A percentile compares a stretch with the other conserved stretches of the same genome.
These are phyloP conservation scores for Mrakia hoshinonis DNA, from an alignment of 768 basidiomycete genomes.

Conservation along the genomic window DNA sequence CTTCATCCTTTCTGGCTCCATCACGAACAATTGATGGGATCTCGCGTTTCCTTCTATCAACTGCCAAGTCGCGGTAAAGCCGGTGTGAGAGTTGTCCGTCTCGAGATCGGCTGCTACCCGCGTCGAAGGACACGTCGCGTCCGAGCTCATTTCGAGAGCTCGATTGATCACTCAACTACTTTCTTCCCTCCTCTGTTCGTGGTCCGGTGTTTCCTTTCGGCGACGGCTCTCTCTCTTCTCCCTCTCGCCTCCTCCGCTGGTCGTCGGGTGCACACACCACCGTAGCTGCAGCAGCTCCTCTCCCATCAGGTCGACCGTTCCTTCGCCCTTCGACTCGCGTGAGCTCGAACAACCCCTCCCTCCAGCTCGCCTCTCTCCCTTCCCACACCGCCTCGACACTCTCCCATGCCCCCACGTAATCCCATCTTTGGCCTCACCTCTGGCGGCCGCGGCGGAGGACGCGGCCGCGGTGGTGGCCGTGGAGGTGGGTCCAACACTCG, in stretches of 20 bases:
- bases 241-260: too few species aligned
- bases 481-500: constrained; percentile 39
- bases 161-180: too few species aligned
- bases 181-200: too few species aligned
- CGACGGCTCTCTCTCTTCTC: too few species aligned
- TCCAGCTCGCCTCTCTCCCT: neutral
- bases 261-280: too few species aligned
- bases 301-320: neutral
- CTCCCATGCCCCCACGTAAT: constrained; percentile 25
- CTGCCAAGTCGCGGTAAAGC: too few species aligned
- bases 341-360: neutral
- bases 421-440: constrained; percentile 34
- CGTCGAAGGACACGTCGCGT: too few species aligned
- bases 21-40: neutral
- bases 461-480: constrained; percentile 29
- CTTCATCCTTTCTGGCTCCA: neutral
- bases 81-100: too few species aligned
- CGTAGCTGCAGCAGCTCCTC: too few species aligned
- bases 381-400: neutral
- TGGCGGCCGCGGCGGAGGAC: constrained; percentile 29
- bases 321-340: neutral
- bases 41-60: neutral
- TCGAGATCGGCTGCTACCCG: too few species aligned
- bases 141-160: too few species aligned
- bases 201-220: too few species aligned